phyloP scores from a whole-genome alignment of 129 eudicot genomes.

The Calendula officinalis region DNA sequence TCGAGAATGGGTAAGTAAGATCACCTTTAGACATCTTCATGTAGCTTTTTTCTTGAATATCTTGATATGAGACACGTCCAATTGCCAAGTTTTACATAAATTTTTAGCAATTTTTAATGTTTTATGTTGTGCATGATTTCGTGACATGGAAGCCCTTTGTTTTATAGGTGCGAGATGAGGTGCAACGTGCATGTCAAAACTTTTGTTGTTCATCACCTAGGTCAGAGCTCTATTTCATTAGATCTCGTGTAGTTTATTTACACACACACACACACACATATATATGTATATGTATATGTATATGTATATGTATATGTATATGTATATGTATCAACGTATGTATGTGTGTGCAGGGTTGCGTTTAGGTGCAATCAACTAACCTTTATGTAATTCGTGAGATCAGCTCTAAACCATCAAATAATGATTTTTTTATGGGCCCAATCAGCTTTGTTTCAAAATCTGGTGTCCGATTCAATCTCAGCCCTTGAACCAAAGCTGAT shows the following conservation, averaged over 20 bases:
- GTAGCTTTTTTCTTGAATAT: neutral
- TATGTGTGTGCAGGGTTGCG: neutral
- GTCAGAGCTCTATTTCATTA: constrained; percentile 31
- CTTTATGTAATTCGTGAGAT: too few relatives aligned
- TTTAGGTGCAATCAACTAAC: too few relatives aligned
- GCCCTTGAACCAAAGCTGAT: too few relatives aligned
- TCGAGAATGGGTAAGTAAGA: constrained; percentile 63
- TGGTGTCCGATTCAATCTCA: too few relatives aligned
- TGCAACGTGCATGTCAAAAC: constrained; percentile 42
- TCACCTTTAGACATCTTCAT: neutral
- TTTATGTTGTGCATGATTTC: constrained; percentile 9
- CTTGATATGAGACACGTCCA: neutral
- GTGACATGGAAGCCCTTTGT: constrained; percentile 7
- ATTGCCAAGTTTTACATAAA: neutral
- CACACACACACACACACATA: too few relatives aligned
- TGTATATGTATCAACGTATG: neutral
- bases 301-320: neutral
- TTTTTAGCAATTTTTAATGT: neutral
- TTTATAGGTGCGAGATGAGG: constrained; percentile 70
- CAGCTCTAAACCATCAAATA: too few relatives aligned
- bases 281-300: neutral
- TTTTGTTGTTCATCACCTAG: constrained; percentile 44
- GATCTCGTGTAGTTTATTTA: neutral
- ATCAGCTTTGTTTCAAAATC: too few relatives aligned
- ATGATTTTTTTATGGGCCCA: too few relatives aligned